phyloP scores from a whole-genome alignment of 306 rosid genomes.

The Quillaja saponaria region DNA sequence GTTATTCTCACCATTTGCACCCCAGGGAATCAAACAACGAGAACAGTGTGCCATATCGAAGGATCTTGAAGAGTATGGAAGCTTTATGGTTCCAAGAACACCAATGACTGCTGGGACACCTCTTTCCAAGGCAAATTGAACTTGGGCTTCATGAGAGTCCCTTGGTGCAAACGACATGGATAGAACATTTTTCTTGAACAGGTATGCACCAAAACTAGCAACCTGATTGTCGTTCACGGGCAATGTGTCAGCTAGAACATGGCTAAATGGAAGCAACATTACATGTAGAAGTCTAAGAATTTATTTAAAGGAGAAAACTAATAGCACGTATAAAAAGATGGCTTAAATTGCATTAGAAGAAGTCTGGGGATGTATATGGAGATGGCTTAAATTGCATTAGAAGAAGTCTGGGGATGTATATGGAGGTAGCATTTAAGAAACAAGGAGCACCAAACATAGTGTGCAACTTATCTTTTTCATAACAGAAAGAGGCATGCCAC shows the following conservation, averaged over 20 bases:
- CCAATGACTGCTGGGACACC: constrained; percentile 88
- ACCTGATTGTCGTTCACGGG: constrained; percentile 51
- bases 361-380: too few species aligned
- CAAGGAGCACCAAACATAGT: not conserved
- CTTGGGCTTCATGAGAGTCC: constrained; percentile 91
- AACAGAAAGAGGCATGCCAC: constrained; percentile 17
- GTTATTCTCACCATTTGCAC: constrained; percentile 61
- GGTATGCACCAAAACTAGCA: constrained; percentile 86
- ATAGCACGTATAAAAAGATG: not conserved
- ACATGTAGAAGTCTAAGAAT: not conserved
- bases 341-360: not conserved
- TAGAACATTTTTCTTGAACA: constrained; percentile 65
- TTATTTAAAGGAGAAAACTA: not conserved
- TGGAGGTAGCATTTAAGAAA: not conserved
- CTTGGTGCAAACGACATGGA: constrained; percentile 82
- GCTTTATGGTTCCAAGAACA: constrained; percentile 78
- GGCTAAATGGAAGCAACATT: constrained; percentile 8
- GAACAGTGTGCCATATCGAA: constrained; percentile 95
- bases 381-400: not conserved
- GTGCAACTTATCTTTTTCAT: not conserved
- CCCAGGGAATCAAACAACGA: constrained; percentile 83
- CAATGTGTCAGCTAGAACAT: constrained; percentile 23
- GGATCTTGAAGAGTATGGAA: constrained; percentile 74
- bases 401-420: not conserved
- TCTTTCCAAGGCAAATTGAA: constrained; percentile 90